phyloP scores from a whole-genome alignment of 1,284 basidiomycete genomes.

The Cutaneotrichosporon sp. region DNA sequence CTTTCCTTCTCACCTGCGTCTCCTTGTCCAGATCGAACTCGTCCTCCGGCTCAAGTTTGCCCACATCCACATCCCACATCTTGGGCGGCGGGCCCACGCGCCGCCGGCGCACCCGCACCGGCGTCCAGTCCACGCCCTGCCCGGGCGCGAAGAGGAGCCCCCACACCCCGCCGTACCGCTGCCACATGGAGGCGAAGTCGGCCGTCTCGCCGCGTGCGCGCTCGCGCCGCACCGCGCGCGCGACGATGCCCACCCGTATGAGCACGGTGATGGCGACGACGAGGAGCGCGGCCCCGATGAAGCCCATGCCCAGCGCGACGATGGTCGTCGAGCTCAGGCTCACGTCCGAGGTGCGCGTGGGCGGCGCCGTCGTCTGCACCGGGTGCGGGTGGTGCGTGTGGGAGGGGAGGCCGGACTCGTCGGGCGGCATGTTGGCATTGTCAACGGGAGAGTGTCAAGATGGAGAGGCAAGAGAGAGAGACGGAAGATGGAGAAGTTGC shows the following conservation, averaged over 20 bases:
- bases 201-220: constrained; percentile 3
- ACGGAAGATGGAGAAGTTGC: too few species aligned
- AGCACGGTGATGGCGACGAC: constrained; percentile 16
- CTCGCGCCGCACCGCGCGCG: constrained; percentile 2
- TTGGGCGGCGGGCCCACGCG: background rate
- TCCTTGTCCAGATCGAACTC: constrained; percentile 8
- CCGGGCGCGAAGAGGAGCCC: constrained; percentile 17
- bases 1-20: constrained; percentile 9
- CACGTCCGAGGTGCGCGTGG: background rate
- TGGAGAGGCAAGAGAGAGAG: background rate
- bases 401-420: background rate
- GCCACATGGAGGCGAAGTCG: constrained; percentile 26
- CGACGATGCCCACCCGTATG: constrained; percentile 17
- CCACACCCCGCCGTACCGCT: constrained; percentile 25
- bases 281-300: constrained; percentile 26
- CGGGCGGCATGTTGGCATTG: too few species aligned
- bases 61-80: constrained; percentile 20
- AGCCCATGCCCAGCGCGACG: constrained; percentile 32
- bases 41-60: constrained; percentile 6
- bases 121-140: background rate
- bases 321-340: constrained; percentile 22
- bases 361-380: background rate
- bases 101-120: background rate
- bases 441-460: too few species aligned
- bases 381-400: background rate